Percentiles rank a stretch among this genome's conserved stretches.
phyloP scores from a whole-genome alignment of 1,284 basidiomycete genomes.

The Heterobasidion annosum region DNA sequence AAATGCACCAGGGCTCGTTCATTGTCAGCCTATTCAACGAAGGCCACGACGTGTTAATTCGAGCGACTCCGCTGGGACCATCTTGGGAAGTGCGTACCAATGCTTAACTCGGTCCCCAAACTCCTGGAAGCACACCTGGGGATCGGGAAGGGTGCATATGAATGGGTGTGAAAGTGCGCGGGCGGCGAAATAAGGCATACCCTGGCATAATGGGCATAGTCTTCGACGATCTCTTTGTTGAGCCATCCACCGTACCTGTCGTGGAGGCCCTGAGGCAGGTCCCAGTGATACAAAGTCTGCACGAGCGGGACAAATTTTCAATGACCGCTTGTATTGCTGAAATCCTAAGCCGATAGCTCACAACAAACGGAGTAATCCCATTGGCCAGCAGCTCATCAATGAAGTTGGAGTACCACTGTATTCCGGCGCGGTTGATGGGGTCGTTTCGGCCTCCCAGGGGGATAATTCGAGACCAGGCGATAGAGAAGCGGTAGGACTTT shows the following conservation, averaged over 20 bases:
- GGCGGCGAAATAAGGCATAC: slow-evolving; percentile 20
- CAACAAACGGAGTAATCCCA: slow-evolving; percentile 63
- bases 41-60: neutral
- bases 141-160: neutral
- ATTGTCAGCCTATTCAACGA: slow-evolving; percentile 42
- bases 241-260: slow-evolving; percentile 71
- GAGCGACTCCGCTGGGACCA: neutral
- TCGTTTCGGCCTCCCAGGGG: slow-evolving; percentile 62
- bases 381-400: slow-evolving; percentile 57
- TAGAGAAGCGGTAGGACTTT: slow-evolving; percentile 43
- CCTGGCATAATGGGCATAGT: slow-evolving; percentile 57
- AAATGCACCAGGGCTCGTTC: slow-evolving; percentile 70
- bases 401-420: slow-evolving; percentile 59
- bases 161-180: neutral
- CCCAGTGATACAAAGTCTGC: slow-evolving; percentile 77
- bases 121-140: slow-evolving; percentile 55
- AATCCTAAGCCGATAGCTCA: slow-evolving; percentile 23
- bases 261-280: slow-evolving; percentile 62
- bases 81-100: slow-evolving; percentile 34
- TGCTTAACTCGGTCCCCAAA: slow-evolving; percentile 72
- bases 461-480: slow-evolving; percentile 70
- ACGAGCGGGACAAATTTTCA: slow-evolving; percentile 4
- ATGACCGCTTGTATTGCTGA: neutral
- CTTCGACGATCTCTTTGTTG: slow-evolving; percentile 52
- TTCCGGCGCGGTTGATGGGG: slow-evolving; percentile 59